A percentile compares a stretch with the other conserved stretches of the same genome.
These are phyloP conservation scores for Rutstroemia sp. DNA, from an alignment of 2,329 filamentous ascomycete species.

Conservation along the genomic window DNA sequence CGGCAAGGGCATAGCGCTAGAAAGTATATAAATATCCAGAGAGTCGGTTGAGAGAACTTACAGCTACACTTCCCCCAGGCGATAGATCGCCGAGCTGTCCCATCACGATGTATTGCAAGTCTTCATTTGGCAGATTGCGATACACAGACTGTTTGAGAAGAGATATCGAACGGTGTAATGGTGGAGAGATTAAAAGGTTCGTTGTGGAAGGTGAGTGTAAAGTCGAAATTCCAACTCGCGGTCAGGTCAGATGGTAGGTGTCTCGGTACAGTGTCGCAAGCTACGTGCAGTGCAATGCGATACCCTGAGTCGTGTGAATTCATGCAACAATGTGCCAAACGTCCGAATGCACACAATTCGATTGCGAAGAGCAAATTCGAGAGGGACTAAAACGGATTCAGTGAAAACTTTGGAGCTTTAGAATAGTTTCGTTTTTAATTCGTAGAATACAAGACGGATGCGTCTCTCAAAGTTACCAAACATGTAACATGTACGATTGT, in stretches of 20 bases:
- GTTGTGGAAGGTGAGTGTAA: slow-evolving; percentile 1
- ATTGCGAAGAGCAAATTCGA: neutral
- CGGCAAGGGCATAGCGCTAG: neutral
- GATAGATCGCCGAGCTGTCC: slow-evolving; percentile 68
- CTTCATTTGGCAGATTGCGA: slow-evolving; percentile 25
- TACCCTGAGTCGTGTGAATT: slow-evolving; percentile 6
- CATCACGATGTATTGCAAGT: slow-evolving; percentile 41
- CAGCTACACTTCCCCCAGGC: slow-evolving; percentile 69
- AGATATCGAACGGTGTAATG: slow-evolving; percentile 5
- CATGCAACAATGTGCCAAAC: slow-evolving; percentile 1
- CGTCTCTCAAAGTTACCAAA: neutral
- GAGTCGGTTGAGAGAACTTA: slow-evolving; percentile 34
- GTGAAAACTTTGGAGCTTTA: too few relatives aligned
- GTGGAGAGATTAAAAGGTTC: neutral
- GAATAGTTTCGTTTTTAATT: too few relatives aligned
- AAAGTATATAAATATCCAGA: slow-evolving; percentile 13
- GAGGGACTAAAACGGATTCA: neutral
- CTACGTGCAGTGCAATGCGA: neutral
- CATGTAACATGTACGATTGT: slow-evolving; percentile 13
- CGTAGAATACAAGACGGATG: too few relatives aligned
- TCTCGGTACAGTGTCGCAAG: neutral
- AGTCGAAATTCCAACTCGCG: neutral
- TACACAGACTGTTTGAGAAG: slow-evolving; percentile 10
- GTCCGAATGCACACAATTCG: neutral
- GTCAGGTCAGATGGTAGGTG: slow-evolving; percentile 10